Conservation (phyloP, 768 basidiomycete genomes). For the Pleurotus pulmonarius region DNA sequence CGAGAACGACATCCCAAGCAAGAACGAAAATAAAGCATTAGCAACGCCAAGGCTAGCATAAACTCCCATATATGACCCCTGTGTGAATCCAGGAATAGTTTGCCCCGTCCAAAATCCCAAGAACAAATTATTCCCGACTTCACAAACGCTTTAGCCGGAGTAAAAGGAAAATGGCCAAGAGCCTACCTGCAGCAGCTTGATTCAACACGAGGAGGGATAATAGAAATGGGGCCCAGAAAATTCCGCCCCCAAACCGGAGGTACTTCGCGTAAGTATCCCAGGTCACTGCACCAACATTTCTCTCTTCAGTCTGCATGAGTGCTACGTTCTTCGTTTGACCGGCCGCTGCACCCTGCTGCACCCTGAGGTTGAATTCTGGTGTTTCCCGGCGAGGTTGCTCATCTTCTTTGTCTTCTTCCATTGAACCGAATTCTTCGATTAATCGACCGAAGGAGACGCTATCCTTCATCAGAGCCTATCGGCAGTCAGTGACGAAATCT, state of each 20-base stretch:
- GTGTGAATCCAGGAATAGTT: slow-evolving; percentile 49
- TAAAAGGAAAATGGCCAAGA: too few relatives aligned
- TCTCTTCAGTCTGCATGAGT: slow-evolving; percentile 55
- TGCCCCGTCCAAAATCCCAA: slow-evolving; percentile 70
- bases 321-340: slow-evolving; percentile 24
- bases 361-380: background rate
- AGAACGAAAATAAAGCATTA: slow-evolving; percentile 48
- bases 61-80: slow-evolving; percentile 67
- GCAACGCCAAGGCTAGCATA: slow-evolving; percentile 47
- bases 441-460: slow-evolving; percentile 43
- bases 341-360: slow-evolving; percentile 11
- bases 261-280: slow-evolving; percentile 49
- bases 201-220: slow-evolving; percentile 37
- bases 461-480: slow-evolving; percentile 41
- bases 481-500: background rate
- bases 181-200: slow-evolving; percentile 48
- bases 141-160: too few relatives aligned
- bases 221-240: slow-evolving; percentile 45
- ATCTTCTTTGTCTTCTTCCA: slow-evolving; percentile 30
- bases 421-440: slow-evolving; percentile 53
- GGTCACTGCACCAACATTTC: slow-evolving; percentile 48
- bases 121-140: slow-evolving; percentile 61
- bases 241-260: slow-evolving; percentile 41
- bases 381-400: slow-evolving; percentile 8
- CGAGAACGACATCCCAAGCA: slow-evolving; percentile 47